Evolutionary conservation across 192 early-diverging fungal species (phyloP).

Genomic region (Pecoramyces ruminantium): DNA sequence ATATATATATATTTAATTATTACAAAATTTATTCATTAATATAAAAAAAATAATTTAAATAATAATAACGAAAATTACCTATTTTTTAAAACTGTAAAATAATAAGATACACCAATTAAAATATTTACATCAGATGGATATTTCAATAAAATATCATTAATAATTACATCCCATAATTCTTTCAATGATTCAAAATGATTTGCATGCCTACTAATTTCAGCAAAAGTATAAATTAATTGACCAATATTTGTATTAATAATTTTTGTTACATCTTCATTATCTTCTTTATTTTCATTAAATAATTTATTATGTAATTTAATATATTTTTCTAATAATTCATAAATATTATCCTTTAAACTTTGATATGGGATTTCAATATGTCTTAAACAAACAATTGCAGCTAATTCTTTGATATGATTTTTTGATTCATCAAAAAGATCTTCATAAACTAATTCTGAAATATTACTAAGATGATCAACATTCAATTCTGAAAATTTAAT

Average conservation of each 20-base stretch:
- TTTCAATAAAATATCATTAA: not conserved
- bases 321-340: not conserved
- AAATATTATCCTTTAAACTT: not conserved
- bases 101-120: not conserved
- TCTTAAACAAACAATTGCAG: not conserved
- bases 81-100: not conserved
- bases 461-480: not conserved
- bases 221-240: not conserved
- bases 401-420: not conserved
- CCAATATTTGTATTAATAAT: not conserved
- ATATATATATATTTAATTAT: slow-evolving; percentile 21
- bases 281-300: not conserved
- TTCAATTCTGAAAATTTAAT: not conserved
- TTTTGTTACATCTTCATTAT: not conserved
- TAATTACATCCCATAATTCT: not conserved
- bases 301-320: not conserved
- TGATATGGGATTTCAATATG: not conserved
- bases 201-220: not conserved
- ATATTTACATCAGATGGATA: not conserved
- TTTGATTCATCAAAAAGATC: not conserved
- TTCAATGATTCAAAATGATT: not conserved
- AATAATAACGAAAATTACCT: not conserved
- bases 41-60: no score
- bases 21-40: slow-evolving; percentile 23
- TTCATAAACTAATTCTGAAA: not conserved